A percentile compares a stretch with the other conserved stretches of the same genome.
phyloP scores from a whole-genome alignment of 2,329 filamentous ascomycete genomes.

The Neofusicoccum sp. region DNA sequence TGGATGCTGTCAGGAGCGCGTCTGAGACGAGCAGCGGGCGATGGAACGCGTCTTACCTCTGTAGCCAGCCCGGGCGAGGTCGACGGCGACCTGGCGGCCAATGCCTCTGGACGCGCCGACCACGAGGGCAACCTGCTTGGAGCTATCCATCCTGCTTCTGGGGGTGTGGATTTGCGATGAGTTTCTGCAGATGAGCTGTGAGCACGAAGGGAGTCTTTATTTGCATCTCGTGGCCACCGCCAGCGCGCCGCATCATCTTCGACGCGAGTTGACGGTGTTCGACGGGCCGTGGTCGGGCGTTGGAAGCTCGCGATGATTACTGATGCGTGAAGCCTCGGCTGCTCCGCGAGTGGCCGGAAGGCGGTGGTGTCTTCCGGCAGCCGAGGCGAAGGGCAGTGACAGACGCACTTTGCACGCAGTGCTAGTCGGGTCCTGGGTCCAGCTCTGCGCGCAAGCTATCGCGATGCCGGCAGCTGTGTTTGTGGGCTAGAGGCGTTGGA shows the following conservation, averaged over 20 bases:
- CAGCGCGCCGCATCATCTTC: no score
- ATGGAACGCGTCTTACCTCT: conserved; percentile 56
- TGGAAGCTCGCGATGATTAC: conserved; percentile 3
- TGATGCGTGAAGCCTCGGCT: conserved; percentile 4
- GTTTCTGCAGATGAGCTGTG: neutral
- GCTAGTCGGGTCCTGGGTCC: no score
- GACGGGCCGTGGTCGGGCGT: neutral
- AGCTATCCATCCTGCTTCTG: neutral
- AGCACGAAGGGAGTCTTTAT: neutral
- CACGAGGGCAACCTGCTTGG: conserved; percentile 63
- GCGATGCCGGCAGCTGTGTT: no score
- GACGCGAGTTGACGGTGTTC: neutral
- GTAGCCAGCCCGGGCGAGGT: conserved; percentile 72
- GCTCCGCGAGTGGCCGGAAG: neutral
- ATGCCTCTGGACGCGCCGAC: conserved; percentile 80
- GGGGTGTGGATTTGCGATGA: neutral
- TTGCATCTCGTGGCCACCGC: neutral
- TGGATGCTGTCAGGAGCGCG: conserved; percentile 35
- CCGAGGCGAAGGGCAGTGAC: no score
- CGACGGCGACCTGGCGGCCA: conserved; percentile 77
- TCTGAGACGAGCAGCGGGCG: neutral
- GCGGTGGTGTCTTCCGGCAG: neutral
- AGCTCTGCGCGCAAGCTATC: no score
- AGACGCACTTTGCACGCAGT: no score
- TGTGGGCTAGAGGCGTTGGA: neutral